Conservation (phyloP, 495 filamentous ascomycete species). For the Cairneyella variabilis region DNA sequence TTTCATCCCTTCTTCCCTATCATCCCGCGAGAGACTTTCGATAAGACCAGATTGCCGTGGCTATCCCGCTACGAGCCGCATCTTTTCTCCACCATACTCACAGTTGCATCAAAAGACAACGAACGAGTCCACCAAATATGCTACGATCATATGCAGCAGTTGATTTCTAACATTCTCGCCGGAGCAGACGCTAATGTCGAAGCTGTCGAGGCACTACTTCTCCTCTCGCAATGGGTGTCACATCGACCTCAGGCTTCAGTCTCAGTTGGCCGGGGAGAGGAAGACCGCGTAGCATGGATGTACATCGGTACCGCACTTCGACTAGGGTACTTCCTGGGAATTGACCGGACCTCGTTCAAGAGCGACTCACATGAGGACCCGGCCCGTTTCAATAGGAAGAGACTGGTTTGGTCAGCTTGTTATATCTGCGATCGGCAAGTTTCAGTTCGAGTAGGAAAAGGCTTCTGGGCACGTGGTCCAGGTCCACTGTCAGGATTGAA, state of each 20-base stretch:
- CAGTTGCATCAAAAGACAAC: conserved; percentile 59
- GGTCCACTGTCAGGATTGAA: conserved; percentile 59
- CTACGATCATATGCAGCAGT: conserved; percentile 58
- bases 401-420: conserved; percentile 54
- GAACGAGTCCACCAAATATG: conserved; percentile 55
- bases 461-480: conserved; percentile 63
- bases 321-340: conserved; percentile 58
- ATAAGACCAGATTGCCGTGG: conserved; percentile 39
- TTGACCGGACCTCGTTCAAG: conserved; percentile 56
- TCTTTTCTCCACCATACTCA: conserved; percentile 58
- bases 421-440: conserved; percentile 65
- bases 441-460: conserved; percentile 58
- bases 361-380: conserved; percentile 42
- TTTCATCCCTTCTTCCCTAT: conserved; percentile 64
- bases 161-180: conserved; percentile 57
- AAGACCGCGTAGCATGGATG: conserved; percentile 67
- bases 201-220: conserved; percentile 58
- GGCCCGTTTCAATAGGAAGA: conserved; percentile 44
- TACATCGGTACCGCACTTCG: conserved; percentile 60
- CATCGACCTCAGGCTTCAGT: conserved; percentile 50
- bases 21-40: conserved; percentile 51
- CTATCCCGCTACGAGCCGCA: conserved; percentile 52
- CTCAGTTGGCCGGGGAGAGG: conserved; percentile 58
- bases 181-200: conserved; percentile 58
- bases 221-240: conserved; percentile 63